Conservation (phyloP, 345 rosid species). For the Excoecaria cochinchinensis region DNA sequence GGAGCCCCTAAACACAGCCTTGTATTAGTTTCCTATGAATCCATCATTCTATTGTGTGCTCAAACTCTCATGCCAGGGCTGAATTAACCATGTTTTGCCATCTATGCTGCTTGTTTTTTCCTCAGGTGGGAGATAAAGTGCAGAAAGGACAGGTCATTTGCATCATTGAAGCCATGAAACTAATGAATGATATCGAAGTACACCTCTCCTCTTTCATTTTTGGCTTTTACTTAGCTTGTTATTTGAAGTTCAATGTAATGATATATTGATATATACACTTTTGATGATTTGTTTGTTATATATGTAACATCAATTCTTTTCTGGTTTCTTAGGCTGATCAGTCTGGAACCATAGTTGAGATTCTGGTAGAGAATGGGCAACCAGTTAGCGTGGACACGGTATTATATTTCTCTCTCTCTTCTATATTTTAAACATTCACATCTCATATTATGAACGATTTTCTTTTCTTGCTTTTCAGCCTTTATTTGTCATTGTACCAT, state of each 20-base stretch:
- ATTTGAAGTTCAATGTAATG: not conserved
- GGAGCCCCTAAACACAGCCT: not conserved
- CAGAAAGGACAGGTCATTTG: conserved; percentile 94
- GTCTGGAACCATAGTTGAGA: conserved; percentile 79
- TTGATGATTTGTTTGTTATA: not conserved
- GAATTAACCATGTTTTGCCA: not conserved
- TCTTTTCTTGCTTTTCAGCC: conserved; percentile 53
- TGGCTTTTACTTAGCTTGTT: not conserved
- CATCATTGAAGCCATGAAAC: conserved; percentile 96
- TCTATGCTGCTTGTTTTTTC: not conserved
- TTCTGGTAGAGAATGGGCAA: conserved; percentile 81
- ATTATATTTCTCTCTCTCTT: conserved; percentile 8
- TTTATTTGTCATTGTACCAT: conserved; percentile 64
- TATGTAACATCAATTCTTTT: conserved; percentile 2
- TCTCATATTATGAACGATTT: not conserved
- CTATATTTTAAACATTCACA: not conserved
- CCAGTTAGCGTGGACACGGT: conserved; percentile 85
- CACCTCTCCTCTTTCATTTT: conserved; percentile 6
- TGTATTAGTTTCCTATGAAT: not conserved
- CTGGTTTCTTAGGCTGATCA: conserved; percentile 70
- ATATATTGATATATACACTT: not conserved
- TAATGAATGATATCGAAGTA: conserved; percentile 99
- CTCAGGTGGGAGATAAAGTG: conserved; percentile 92
- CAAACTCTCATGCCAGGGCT: not conserved
- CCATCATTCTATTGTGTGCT: not conserved